Evolutionary conservation across 306 rosid genomes (phyloP).

Genomic region (Trifolium repens): DNA sequence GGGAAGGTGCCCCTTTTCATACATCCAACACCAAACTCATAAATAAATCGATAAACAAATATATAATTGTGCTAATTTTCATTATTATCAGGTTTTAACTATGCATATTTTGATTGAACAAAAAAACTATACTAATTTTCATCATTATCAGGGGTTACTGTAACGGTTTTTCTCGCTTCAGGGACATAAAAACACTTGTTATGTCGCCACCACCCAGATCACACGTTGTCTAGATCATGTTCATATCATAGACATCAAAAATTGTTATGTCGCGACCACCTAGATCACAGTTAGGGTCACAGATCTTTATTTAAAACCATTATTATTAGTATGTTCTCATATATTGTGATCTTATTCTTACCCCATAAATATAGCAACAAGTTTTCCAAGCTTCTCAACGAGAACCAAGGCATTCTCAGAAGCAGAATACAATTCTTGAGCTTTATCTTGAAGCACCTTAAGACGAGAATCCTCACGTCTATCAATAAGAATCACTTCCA

Average conservation of each 20-base stretch:
- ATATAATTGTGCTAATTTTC: not conserved
- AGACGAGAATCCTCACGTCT: slow-evolving; percentile 72
- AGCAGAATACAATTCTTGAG: slow-evolving; percentile 73
- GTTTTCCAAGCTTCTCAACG: slow-evolving; percentile 88
- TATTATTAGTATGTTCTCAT: not conserved
- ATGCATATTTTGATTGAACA: too few species aligned
- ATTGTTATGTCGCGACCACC: not conserved
- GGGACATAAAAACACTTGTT: not conserved
- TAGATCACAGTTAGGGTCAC: not conserved
- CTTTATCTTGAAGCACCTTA: slow-evolving; percentile 85
- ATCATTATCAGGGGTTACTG: not conserved
- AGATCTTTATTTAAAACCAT: not conserved
- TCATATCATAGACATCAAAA: not conserved
- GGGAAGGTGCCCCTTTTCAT: slow-evolving; percentile 76
- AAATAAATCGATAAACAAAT: not conserved
- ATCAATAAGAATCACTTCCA: slow-evolving; percentile 87
- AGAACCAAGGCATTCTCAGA: slow-evolving; percentile 73
- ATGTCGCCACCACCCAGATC: not conserved
- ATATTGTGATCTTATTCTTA: slow-evolving; percentile 44
- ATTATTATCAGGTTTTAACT: slow-evolving; percentile 50
- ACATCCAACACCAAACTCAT: slow-evolving; percentile 26
- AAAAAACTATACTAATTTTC: not conserved
- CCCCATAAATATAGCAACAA: slow-evolving; percentile 95
- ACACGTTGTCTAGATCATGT: not conserved
- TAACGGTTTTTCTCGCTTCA: not conserved